Percentiles rank a stretch among this genome's conserved stretches.
Evolutionary conservation across 441 rosid species (phyloP).

Genomic region (Pelargonium cotyledonis): DNA sequence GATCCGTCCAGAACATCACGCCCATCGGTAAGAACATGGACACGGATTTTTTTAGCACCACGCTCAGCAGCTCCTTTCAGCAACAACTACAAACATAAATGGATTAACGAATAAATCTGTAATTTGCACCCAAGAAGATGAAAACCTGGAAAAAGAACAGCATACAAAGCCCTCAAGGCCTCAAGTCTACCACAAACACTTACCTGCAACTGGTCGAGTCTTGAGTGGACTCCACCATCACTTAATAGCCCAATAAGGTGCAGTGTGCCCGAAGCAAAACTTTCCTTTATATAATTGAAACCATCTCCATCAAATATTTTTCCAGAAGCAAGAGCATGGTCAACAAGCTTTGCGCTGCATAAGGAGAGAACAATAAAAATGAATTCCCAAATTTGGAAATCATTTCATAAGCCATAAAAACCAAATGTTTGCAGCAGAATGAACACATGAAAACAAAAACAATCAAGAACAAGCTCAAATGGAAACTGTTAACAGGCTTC

Average conservation of each 20-base stretch:
- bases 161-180: not conserved
- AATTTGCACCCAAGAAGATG: not conserved
- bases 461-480: not conserved
- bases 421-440: not conserved
- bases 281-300: constrained; percentile 56
- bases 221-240: constrained; percentile 96
- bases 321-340: constrained; percentile 79
- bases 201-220: constrained; percentile 90
- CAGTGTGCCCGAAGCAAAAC: constrained; percentile 58
- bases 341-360: constrained; percentile 88
- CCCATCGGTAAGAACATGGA: constrained; percentile 92
- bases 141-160: not conserved
- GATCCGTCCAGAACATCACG: constrained; percentile 97
- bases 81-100: constrained; percentile 41
- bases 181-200: not conserved
- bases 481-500: not conserved
- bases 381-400: not conserved
- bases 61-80: constrained; percentile 73
- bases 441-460: not conserved
- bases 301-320: constrained; percentile 83
- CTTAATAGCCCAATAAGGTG: constrained; percentile 84
- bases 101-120: not conserved
- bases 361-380: constrained; percentile 15
- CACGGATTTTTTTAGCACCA: constrained; percentile 86
- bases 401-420: not conserved